phyloP scores from a whole-genome alignment of 2,329 filamentous ascomycete species.

The Talaromyces islandicus region DNA sequence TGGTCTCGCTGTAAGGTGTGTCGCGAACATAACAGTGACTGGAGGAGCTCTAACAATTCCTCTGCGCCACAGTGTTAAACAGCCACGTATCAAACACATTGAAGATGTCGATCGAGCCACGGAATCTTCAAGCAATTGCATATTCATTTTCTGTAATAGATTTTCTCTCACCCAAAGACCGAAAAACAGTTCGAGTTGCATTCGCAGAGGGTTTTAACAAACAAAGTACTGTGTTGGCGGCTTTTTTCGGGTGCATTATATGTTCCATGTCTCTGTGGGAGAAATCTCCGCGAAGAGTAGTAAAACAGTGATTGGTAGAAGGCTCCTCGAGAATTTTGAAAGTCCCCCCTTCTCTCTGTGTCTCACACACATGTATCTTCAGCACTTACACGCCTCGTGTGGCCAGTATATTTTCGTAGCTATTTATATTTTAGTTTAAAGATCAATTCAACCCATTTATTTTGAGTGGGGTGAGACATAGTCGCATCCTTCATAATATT shows the following conservation, averaged over 20 bases:
- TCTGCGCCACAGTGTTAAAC: slow-evolving; percentile 2
- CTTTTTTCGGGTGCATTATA: slow-evolving; percentile 7
- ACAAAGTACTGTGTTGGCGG: slow-evolving; percentile 10
- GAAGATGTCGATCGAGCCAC: neutral
- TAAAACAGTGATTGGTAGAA: neutral
- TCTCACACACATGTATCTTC: too few species aligned
- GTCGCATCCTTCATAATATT: too few species aligned
- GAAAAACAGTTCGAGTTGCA: neutral
- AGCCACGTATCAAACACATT: neutral
- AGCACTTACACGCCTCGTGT: too few species aligned
- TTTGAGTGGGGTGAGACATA: too few species aligned
- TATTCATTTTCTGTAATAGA: slow-evolving; percentile 1
- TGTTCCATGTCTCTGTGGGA: slow-evolving; percentile 9
- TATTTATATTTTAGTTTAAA: too few species aligned
- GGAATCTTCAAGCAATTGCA: neutral
- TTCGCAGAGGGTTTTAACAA: slow-evolving; percentile 11
- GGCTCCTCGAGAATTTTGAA: too few species aligned
- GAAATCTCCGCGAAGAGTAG: neutral
- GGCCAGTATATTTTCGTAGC: too few species aligned
- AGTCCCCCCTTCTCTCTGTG: too few species aligned
- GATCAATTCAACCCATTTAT: too few species aligned
- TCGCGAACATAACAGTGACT: neutral
- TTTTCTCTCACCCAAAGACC: neutral
- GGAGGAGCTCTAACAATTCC: neutral
- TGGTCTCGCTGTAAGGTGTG: slow-evolving; percentile 29